Conservation (phyloP, 805 yeast species). For the Spathaspora sp. region DNA sequence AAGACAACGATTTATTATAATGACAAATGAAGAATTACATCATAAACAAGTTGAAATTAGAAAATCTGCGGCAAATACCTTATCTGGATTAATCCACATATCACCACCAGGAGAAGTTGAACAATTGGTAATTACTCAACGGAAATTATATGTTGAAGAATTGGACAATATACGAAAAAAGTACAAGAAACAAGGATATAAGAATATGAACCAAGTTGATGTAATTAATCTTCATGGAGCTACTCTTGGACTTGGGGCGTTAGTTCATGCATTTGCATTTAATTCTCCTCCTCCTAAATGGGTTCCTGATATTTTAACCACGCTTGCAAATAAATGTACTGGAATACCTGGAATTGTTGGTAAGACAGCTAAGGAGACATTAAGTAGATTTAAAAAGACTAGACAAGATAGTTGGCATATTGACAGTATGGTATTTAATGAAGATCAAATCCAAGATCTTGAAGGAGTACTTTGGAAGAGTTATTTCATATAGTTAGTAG, state of each 20-base stretch:
- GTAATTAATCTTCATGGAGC: slow-evolving; percentile 70
- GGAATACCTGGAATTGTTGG: slow-evolving; percentile 78
- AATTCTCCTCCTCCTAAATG: slow-evolving; percentile 87
- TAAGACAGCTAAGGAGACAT: slow-evolving; percentile 72
- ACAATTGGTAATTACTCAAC: slow-evolving; percentile 37
- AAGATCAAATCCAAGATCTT: slow-evolving; percentile 78
- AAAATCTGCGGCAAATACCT: slow-evolving; percentile 63
- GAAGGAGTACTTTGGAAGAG: slow-evolving; percentile 95
- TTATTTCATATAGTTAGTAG: slow-evolving; percentile 59
- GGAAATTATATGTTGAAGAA: slow-evolving; percentile 22
- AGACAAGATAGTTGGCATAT: slow-evolving; percentile 96
- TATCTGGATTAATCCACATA: slow-evolving; percentile 78
- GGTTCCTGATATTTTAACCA: slow-evolving; percentile 73
- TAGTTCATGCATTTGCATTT: slow-evolving; percentile 87
- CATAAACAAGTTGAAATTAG: slow-evolving; percentile 73
- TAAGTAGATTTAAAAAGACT: slow-evolving; percentile 83
- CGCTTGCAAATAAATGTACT: slow-evolving; percentile 67
- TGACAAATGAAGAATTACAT: slow-evolving; percentile 51
- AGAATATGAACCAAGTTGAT: slow-evolving; percentile 35
- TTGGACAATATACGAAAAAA: slow-evolving; percentile 40
- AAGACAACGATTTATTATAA: slow-evolving; percentile 45
- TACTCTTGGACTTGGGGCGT: slow-evolving; percentile 81
- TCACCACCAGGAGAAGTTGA: slow-evolving; percentile 47
- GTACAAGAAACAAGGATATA: slow-evolving; percentile 37
- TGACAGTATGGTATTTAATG: slow-evolving; percentile 70